phyloP scores from a whole-genome alignment of 2,329 filamentous ascomycete genomes.

The Trichoderma sp. region DNA sequence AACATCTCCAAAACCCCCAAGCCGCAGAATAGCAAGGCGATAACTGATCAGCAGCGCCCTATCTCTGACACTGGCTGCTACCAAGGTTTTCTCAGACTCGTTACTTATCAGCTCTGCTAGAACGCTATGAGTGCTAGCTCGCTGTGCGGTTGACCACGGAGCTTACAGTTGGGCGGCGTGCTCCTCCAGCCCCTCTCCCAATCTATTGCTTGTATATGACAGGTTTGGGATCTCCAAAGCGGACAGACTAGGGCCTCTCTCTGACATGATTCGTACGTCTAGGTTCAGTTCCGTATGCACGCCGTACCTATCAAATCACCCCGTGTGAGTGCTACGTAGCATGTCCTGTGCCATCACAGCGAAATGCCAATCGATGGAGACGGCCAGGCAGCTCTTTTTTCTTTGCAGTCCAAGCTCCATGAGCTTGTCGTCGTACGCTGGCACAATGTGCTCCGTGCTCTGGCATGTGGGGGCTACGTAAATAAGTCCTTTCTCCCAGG shows the following conservation, averaged over 20 bases:
- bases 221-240: slow-evolving; percentile 13
- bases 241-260: not conserved
- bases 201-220: slow-evolving; percentile 5
- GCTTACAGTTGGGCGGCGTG: not conserved
- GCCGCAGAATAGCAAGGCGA: not conserved
- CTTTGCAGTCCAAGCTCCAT: not conserved
- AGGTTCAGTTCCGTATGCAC: not conserved
- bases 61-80: not conserved
- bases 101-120: not conserved
- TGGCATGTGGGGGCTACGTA: slow-evolving; percentile 13
- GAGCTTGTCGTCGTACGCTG: slow-evolving; percentile 1
- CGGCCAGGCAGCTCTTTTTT: not conserved
- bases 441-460: slow-evolving; percentile 6
- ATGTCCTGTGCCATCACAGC: not conserved
- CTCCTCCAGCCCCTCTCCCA: not conserved
- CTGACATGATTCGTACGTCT: slow-evolving; percentile 3
- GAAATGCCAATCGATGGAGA: not conserved
- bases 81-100: not conserved
- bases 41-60: not conserved
- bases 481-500: slow-evolving; percentile 12
- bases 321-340: slow-evolving; percentile 12
- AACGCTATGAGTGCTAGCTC: not conserved
- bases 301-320: not conserved
- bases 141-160: not conserved
- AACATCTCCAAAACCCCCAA: not conserved